Evolutionary conservation across 2,329 filamentous ascomycete genomes (phyloP).

Genomic region (Ophiostoma sp.): DNA sequence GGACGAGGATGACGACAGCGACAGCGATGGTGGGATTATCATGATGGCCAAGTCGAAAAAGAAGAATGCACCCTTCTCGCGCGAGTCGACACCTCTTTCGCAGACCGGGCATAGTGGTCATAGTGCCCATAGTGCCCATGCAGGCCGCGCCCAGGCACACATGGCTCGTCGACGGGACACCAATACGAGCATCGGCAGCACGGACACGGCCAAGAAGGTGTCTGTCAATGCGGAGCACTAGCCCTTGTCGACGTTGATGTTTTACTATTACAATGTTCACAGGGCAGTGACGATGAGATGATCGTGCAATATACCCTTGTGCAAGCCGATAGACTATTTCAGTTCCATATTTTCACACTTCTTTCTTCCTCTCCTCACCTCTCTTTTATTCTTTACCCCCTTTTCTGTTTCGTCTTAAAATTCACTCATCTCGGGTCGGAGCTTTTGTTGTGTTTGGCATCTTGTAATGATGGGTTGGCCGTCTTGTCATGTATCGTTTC

Average conservation of each 20-base stretch:
- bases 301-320: constrained; percentile 7
- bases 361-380: background rate
- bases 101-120: constrained; percentile 19
- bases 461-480: constrained; percentile 9
- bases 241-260: background rate
- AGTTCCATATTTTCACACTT: background rate
- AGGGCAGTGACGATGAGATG: background rate
- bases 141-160: constrained; percentile 28
- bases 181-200: constrained; percentile 56
- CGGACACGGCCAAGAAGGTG: constrained; percentile 59
- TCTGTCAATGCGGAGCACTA: constrained; percentile 19
- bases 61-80: constrained; percentile 30
- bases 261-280: background rate
- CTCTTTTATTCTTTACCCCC: background rate
- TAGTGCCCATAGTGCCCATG: background rate
- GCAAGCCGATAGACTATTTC: constrained; percentile 10
- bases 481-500: constrained; percentile 3
- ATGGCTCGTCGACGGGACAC: constrained; percentile 49
- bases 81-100: constrained; percentile 25
- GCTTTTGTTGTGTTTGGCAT: constrained; percentile 10
- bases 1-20: constrained; percentile 45
- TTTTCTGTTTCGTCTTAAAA: background rate
- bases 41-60: constrained; percentile 51
- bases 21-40: constrained; percentile 51
- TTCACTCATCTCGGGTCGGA: background rate